Conservation (phyloP, 495 filamentous ascomycete genomes). For the Cercophora samala region DNA sequence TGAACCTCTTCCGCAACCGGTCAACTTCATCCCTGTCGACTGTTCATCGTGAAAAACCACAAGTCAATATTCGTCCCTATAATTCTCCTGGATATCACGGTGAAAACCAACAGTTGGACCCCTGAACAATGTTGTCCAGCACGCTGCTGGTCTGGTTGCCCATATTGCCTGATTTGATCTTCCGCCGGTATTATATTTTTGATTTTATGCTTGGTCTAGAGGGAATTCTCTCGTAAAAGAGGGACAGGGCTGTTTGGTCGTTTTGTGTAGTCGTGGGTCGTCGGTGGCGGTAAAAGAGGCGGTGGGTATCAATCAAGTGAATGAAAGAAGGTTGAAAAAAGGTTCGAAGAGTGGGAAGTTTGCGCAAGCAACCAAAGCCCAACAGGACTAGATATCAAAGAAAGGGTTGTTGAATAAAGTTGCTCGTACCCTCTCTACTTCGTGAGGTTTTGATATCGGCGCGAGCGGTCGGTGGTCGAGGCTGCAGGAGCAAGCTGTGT, state of each 20-base stretch:
- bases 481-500: neutral
- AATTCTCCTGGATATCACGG: neutral
- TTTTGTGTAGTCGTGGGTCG: neutral
- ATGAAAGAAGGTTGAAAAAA: neutral
- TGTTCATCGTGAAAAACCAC: conserved; percentile 33
- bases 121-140: conserved; percentile 92
- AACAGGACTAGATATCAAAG: neutral
- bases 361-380: neutral
- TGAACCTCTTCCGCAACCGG: conserved; percentile 90
- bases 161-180: conserved; percentile 51
- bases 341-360: neutral
- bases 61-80: neutral
- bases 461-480: neutral
- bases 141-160: conserved; percentile 80
- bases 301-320: neutral
- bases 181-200: neutral
- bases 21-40: conserved; percentile 98
- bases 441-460: neutral
- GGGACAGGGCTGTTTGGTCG: neutral
- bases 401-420: neutral
- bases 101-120: conserved; percentile 75
- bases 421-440: neutral
- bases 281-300: neutral
- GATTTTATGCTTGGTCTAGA: neutral
- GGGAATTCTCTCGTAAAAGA: neutral